phyloP scores from a whole-genome alignment of 345 rosid species.

The Aethionema arabicum region DNA sequence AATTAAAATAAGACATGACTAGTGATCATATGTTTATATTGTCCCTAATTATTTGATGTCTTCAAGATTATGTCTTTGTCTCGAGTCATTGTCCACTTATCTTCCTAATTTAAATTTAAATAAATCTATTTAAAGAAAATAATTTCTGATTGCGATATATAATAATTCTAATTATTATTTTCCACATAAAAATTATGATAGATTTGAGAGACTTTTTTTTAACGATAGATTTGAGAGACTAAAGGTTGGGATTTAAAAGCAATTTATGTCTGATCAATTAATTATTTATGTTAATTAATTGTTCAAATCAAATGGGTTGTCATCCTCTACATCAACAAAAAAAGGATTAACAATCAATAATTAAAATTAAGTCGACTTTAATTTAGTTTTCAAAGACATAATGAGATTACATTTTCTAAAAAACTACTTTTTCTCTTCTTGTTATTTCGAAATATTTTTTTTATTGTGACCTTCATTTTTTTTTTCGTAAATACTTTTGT shows the following conservation, averaged over 20 bases:
- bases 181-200: conserved; percentile 13
- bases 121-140: neutral
- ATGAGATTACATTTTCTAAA: conserved; percentile 26
- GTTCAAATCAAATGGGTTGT: conserved; percentile 37
- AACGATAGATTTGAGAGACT: conserved; percentile 18
- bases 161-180: conserved; percentile 21
- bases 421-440: neutral
- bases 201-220: conserved; percentile 20
- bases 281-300: conserved; percentile 20
- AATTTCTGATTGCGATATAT: conserved; percentile 5
- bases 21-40: conserved; percentile 39
- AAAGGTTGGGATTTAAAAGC: conserved; percentile 22
- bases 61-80: conserved; percentile 34
- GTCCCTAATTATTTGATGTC: conserved; percentile 36
- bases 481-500: conserved; percentile 24
- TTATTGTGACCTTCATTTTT: conserved; percentile 9
- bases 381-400: conserved; percentile 39
- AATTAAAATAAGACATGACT: conserved; percentile 31
- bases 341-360: conserved; percentile 5
- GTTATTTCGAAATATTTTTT: conserved; percentile 17
- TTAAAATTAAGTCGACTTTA: conserved; percentile 28
- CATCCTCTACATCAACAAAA: conserved; percentile 29
- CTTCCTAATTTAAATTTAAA: conserved; percentile 20
- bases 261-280: conserved; percentile 16
- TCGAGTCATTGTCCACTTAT: conserved; percentile 36